Percentiles rank a stretch among this genome's conserved stretches.
These are phyloP conservation scores for Lonicera japonica DNA, from an alignment of 129 eudicot species.

Conservation along the genomic window DNA sequence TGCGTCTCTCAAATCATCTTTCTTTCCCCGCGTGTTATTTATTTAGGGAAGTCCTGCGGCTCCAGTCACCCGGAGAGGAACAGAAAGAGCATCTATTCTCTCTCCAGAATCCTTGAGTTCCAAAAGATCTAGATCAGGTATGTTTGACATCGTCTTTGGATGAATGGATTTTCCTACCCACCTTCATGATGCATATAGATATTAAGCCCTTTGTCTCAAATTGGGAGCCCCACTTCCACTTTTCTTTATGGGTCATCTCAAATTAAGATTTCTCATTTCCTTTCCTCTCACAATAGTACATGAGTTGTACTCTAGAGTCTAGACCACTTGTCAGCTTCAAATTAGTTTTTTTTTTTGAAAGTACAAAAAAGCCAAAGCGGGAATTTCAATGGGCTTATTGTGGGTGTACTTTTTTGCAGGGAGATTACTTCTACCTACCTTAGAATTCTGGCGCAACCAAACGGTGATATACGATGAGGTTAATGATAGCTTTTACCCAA, in stretches of 20 bases:
- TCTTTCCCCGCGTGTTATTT: constrained; percentile 4
- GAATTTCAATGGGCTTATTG: background rate
- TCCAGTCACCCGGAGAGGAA: constrained; percentile 18
- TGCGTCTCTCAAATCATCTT: background rate
- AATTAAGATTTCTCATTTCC: background rate
- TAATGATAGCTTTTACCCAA: constrained; percentile 16
- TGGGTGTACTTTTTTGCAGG: constrained; percentile 36
- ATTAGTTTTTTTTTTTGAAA: too few species aligned
- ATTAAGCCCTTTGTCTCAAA: too few species aligned
- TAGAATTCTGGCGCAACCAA: constrained; percentile 79
- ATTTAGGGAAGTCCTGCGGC: constrained; percentile 36
- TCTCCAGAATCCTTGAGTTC: constrained; percentile 41
- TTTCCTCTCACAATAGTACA: background rate
- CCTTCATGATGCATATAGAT: too few species aligned
- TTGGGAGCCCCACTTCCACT: background rate
- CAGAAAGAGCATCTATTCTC: constrained; percentile 14
- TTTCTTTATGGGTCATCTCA: background rate
- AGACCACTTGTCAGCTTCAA: too few species aligned
- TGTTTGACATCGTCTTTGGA: background rate
- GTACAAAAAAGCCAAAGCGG: too few species aligned
- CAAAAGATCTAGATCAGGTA: constrained; percentile 67
- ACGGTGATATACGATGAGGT: constrained; percentile 50
- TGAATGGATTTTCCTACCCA: too few species aligned
- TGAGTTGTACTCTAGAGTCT: background rate
- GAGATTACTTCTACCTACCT: constrained; percentile 52